Evolutionary conservation across 371 early-diverging fungal genomes (phyloP).

Genomic region (Rhizopus sp.): DNA sequence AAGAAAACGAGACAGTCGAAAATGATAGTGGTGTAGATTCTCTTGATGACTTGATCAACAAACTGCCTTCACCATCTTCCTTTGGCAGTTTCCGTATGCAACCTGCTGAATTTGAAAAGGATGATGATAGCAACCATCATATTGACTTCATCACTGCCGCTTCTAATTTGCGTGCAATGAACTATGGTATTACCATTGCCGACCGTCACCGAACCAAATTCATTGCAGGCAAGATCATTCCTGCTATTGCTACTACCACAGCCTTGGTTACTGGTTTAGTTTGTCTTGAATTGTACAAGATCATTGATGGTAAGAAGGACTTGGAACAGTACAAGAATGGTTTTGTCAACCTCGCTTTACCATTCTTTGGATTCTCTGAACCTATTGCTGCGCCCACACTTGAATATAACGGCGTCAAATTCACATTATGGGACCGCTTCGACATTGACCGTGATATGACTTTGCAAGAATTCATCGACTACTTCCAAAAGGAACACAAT

Average conservation of each 20-base stretch:
- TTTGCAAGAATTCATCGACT: slow-evolving; percentile 87
- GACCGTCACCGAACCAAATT: slow-evolving; percentile 98
- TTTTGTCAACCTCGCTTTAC: slow-evolving; percentile 97
- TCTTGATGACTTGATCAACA: slow-evolving; percentile 66
- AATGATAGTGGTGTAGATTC: slow-evolving; percentile 49
- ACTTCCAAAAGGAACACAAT: slow-evolving; percentile 82
- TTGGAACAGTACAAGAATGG: slow-evolving; percentile 99
- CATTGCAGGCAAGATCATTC: slow-evolving; percentile 99
- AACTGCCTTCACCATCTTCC: slow-evolving; percentile 73
- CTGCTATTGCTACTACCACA: slow-evolving; percentile 99
- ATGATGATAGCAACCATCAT: slow-evolving; percentile 99
- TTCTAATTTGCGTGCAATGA: slow-evolving; percentile 96
- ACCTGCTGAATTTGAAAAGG: slow-evolving; percentile 98
- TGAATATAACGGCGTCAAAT: slow-evolving; percentile 86
- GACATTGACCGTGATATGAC: slow-evolving; percentile 88
- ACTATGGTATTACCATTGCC: slow-evolving; percentile 94
- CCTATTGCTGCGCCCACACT: slow-evolving; percentile 90
- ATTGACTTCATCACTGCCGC: slow-evolving; percentile 99
- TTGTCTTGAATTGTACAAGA: slow-evolving; percentile 97
- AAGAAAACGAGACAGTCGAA: slow-evolving; percentile 78
- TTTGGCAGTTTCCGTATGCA: slow-evolving; percentile 77
- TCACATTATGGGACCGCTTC: slow-evolving; percentile 97
- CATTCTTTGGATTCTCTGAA: slow-evolving; percentile 99
- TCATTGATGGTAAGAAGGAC: slow-evolving; percentile 75
- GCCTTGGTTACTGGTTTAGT: slow-evolving; percentile 98